Evolutionary conservation across 306 rosid genomes (phyloP).

Genomic region (Sechiopsis laciniata): DNA sequence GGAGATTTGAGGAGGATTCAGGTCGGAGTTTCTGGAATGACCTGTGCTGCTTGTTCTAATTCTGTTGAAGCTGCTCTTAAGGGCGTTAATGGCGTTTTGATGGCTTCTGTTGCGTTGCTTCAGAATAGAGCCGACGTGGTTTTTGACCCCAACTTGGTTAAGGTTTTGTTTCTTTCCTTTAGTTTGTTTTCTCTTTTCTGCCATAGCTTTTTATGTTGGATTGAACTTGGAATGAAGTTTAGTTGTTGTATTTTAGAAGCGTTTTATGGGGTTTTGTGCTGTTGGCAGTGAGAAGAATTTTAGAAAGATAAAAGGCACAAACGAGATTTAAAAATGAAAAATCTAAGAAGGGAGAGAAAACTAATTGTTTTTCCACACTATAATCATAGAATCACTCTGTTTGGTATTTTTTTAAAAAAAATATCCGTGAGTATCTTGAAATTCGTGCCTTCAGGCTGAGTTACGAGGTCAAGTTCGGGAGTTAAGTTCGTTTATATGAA

Average conservation of each 20-base stretch:
- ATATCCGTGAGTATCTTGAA: too few relatives aligned
- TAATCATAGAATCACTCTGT: too few relatives aligned
- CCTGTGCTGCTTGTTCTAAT: slow-evolving; percentile 93
- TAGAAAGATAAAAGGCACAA: too few relatives aligned
- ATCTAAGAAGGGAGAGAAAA: too few relatives aligned
- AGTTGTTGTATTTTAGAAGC: neutral
- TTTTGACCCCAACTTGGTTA: slow-evolving; percentile 58
- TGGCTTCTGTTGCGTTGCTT: slow-evolving; percentile 78
- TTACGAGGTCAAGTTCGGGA: too few relatives aligned
- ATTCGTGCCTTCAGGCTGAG: too few relatives aligned
- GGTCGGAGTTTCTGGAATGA: slow-evolving; percentile 78
- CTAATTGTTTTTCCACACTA: too few relatives aligned
- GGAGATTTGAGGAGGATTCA: slow-evolving; percentile 51
- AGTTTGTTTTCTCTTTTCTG: neutral
- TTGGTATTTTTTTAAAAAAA: too few relatives aligned
- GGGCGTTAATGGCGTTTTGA: slow-evolving; percentile 52
- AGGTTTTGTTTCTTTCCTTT: slow-evolving; percentile 36
- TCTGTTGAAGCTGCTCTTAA: slow-evolving; percentile 75
- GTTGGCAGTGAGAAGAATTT: too few relatives aligned
- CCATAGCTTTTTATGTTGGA: neutral
- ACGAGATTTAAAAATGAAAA: too few relatives aligned
- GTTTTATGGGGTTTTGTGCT: neutral
- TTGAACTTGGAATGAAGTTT: neutral
- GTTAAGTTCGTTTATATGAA: too few relatives aligned
- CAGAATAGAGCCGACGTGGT: slow-evolving; percentile 91